Evolutionary conservation across 371 early-diverging fungal genomes (phyloP), one percentile per base, ranked within the genome.

Genomic region (Choanephora cucurbitarum): DNA sequence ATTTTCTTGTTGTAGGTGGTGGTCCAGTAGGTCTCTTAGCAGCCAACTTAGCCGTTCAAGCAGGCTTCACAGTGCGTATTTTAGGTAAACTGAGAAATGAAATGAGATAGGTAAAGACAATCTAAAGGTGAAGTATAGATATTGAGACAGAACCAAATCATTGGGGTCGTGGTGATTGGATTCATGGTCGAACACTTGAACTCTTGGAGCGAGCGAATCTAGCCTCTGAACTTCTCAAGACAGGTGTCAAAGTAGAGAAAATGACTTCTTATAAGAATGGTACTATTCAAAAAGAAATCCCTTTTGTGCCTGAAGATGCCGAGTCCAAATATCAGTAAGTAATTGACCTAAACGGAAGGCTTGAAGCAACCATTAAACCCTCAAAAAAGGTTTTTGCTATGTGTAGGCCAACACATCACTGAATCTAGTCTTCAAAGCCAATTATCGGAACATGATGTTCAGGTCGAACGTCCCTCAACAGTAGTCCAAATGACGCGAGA

Each of bases 131-230:
- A 14, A 17, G 0, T 9, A 22, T 18, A 73, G 74, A 73, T 49
- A 63, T 73, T 19, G 77, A 74, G 47, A 65, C 60, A 44, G 70
- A 73, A 39, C 77, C 77, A 11, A 77, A 73, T 24, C 77, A 77
- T 51, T 77, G 77, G 77, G 77, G 77, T 32, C 58, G 77, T 54
- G 77, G 77, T 40, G 77, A 77, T 32, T 73, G 74, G 73, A 71
- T 77, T 32, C 74, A 73, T 39, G 77, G 77, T 1, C 69, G 77
- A 42, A 77, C 77, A 0, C 51, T 77, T 31, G 74, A 73, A 53
- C 44, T 77, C 1, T 43, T 77, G 21, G 74, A 73, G 47, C 52
- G 63, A 45, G 71, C 70, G 2, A 66, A 67, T 18, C 44, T 77
- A 14, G 60, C 46, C 22, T 41, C 55, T 13, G 74, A 77, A 32